phyloP scores from a whole-genome alignment of 768 basidiomycete species.

The Trametes gibbosa region DNA sequence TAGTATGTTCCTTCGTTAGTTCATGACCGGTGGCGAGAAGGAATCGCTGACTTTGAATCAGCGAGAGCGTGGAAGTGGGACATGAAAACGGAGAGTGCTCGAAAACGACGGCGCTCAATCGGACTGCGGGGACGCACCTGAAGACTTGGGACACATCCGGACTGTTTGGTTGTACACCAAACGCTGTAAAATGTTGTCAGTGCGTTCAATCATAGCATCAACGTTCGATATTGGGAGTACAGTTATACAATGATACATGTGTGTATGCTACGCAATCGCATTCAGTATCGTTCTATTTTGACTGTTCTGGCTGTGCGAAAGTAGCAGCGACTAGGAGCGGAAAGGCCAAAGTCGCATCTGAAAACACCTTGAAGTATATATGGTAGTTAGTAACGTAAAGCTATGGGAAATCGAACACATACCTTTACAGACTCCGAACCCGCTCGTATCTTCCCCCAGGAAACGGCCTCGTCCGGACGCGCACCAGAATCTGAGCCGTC shows the following conservation, averaged over 20 bases:
- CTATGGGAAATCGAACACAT: not conserved
- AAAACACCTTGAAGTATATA: slow-evolving; percentile 55
- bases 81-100: too few species aligned
- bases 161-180: too few species aligned
- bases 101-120: too few species aligned
- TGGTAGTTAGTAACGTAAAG: not conserved
- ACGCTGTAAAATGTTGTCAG: too few species aligned
- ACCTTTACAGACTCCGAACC: slow-evolving; percentile 84
- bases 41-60: too few species aligned
- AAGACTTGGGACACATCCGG: too few species aligned
- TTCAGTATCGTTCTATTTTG: not conserved
- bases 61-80: too few species aligned
- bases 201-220: too few species aligned
- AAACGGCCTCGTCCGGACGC: slow-evolving; percentile 94
- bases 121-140: too few species aligned
- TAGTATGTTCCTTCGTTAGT: too few species aligned
- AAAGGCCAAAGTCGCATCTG: slow-evolving; percentile 97
- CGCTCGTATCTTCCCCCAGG: slow-evolving; percentile 97
- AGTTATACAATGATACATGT: not conserved
- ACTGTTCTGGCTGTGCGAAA: slow-evolving; percentile 48
- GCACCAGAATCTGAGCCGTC: slow-evolving; percentile 98
- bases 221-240: not conserved
- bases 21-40: too few species aligned
- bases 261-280: not conserved
- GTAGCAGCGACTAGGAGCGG: slow-evolving; percentile 94